Conservation (phyloP, 2,329 filamentous ascomycete genomes). For the Colletotrichum cereale region DNA sequence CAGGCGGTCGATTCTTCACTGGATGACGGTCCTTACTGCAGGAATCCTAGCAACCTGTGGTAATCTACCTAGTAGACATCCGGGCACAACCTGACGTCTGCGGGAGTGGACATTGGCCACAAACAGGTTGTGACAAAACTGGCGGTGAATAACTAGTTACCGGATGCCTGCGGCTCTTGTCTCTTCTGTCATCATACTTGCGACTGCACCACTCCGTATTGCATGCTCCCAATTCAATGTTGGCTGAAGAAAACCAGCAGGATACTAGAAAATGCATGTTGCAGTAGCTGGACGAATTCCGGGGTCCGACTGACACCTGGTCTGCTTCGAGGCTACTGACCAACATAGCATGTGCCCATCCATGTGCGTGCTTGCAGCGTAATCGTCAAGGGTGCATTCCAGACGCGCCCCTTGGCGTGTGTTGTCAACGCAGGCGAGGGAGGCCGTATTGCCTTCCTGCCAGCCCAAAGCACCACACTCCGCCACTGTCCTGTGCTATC, state of each 20-base stretch:
- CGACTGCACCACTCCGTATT: not conserved
- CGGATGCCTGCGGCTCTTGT: constrained; percentile 16
- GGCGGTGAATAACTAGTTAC: constrained; percentile 29
- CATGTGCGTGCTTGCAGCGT: constrained; percentile 2
- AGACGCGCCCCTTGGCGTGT: constrained; percentile 14
- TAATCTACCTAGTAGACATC: not conserved
- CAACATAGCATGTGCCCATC: constrained; percentile 1
- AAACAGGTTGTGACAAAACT: constrained; percentile 18
- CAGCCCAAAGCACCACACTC: not conserved
- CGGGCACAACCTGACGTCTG: constrained; percentile 23
- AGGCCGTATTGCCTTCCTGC: not conserved
- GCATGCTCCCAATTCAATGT: not conserved
- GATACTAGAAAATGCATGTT: not conserved
- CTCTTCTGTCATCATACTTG: constrained; percentile 18
- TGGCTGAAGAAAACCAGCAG: not conserved
- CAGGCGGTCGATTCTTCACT: constrained; percentile 6
- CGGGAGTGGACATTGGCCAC: constrained; percentile 16
- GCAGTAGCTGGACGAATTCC: not conserved
- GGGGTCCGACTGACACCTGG: not conserved
- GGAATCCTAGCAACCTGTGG: not conserved
- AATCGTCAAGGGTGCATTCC: constrained; percentile 10
- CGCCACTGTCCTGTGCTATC: not conserved
- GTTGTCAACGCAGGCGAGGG: constrained; percentile 5
- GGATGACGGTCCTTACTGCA: not conserved
- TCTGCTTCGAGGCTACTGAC: not conserved